Conservation (phyloP, 106 monocot species). For the Allium sativum region DNA sequence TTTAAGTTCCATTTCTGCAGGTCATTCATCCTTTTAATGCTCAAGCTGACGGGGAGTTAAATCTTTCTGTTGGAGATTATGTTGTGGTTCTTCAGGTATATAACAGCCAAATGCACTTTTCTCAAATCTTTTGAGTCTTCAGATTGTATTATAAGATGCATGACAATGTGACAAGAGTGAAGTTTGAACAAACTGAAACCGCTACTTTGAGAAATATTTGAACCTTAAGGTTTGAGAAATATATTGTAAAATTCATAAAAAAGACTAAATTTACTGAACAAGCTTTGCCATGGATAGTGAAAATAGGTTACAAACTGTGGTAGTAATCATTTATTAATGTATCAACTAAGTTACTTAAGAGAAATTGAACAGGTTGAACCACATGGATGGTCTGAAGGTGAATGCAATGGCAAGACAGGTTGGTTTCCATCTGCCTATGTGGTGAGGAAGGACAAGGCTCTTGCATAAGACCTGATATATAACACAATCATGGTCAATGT, state of each 20-base stretch:
- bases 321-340: too few species aligned
- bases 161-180: too few species aligned
- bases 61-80: constrained; percentile 64
- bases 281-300: too few species aligned
- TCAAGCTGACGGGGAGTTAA: constrained; percentile 73
- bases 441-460: constrained; percentile 49
- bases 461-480: constrained; percentile 8
- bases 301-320: too few species aligned
- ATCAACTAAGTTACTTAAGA: too few species aligned
- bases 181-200: too few species aligned
- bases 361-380: constrained; percentile 29
- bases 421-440: constrained; percentile 95
- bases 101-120: background rate
- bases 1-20: constrained; percentile 20
- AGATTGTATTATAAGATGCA: constrained; percentile 51
- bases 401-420: constrained; percentile 71
- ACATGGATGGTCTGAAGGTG: constrained; percentile 92
- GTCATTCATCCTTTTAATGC: constrained; percentile 94
- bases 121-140: constrained; percentile 22
- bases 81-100: constrained; percentile 83
- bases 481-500: too few species aligned
- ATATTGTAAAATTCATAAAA: too few species aligned
- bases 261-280: too few species aligned
- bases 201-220: too few species aligned
- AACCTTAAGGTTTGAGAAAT: too few species aligned